phyloP scores from a whole-genome alignment of 2,329 filamentous ascomycete species.

The Phialocephala sp. region DNA sequence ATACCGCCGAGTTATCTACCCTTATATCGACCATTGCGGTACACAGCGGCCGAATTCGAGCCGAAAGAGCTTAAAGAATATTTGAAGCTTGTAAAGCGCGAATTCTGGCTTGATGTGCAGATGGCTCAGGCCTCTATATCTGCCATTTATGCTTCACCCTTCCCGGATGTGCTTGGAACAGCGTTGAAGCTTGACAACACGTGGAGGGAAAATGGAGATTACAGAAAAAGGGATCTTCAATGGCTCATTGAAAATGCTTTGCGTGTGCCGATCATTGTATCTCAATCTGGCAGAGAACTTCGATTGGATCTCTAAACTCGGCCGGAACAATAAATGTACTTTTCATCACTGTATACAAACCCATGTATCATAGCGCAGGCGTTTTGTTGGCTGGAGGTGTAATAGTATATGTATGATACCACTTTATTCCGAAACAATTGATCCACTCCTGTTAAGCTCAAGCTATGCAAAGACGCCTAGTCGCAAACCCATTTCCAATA shows the following conservation, averaged over 20 bases:
- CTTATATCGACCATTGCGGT: too few relatives aligned
- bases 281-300: too few relatives aligned
- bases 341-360: not conserved
- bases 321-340: not conserved
- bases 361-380: constrained; percentile 7
- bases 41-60: too few relatives aligned
- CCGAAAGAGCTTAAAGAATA: not conserved
- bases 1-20: not conserved
- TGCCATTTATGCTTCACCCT: constrained; percentile 1
- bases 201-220: constrained; percentile 18
- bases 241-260: constrained; percentile 12
- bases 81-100: not conserved
- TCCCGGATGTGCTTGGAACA: constrained; percentile 18
- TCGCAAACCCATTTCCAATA: constrained; percentile 6
- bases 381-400: not conserved
- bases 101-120: not conserved
- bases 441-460: not conserved
- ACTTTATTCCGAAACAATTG: not conserved
- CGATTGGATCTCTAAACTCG: not conserved
- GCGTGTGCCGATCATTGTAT: not conserved
- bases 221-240: not conserved
- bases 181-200: constrained; percentile 20
- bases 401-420: constrained; percentile 8
- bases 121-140: not conserved
- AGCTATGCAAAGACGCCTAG: not conserved